phyloP scores from a whole-genome alignment of 2,329 filamentous ascomycete genomes.

The Cercospora beticola region DNA sequence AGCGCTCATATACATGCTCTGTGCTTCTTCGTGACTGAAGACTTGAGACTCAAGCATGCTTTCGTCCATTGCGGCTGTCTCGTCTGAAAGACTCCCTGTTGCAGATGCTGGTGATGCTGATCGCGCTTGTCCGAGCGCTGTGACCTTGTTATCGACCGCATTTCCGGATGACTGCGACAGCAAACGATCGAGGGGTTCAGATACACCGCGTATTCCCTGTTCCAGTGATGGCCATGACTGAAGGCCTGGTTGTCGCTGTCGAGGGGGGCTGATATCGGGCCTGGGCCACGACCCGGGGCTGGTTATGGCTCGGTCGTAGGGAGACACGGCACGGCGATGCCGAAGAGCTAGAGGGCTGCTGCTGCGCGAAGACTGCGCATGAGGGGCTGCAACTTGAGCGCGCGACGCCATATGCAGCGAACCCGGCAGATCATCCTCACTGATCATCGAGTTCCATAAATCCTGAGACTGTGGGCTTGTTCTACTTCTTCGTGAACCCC shows the following conservation, averaged over 20 bases:
- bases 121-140: conserved; percentile 22
- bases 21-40: conserved; percentile 76
- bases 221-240: conserved; percentile 33
- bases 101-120: neutral
- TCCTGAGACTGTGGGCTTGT: conserved; percentile 29
- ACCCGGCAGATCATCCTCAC: conserved; percentile 34
- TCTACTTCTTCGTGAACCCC: conserved; percentile 37
- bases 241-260: conserved; percentile 21
- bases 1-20: conserved; percentile 83
- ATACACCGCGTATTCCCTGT: conserved; percentile 22
- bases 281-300: conserved; percentile 36
- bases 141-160: conserved; percentile 28
- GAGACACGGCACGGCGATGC: conserved; percentile 28
- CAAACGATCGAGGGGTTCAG: conserved; percentile 27
- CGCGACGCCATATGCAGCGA: conserved; percentile 28
- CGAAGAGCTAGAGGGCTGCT: conserved; percentile 23
- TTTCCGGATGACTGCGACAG: conserved; percentile 10
- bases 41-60: conserved; percentile 58
- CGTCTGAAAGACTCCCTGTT: conserved; percentile 7
- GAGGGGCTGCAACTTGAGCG: conserved; percentile 19
- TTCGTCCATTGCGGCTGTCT: conserved; percentile 17
- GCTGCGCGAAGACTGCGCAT: conserved; percentile 20
- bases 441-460: conserved; percentile 37
- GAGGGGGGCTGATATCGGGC: conserved; percentile 26
- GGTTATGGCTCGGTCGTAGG: conserved; percentile 26